Evolutionary conservation across 2,329 filamentous ascomycete genomes (phyloP).

Genomic region (Colletotrichum sp.): DNA sequence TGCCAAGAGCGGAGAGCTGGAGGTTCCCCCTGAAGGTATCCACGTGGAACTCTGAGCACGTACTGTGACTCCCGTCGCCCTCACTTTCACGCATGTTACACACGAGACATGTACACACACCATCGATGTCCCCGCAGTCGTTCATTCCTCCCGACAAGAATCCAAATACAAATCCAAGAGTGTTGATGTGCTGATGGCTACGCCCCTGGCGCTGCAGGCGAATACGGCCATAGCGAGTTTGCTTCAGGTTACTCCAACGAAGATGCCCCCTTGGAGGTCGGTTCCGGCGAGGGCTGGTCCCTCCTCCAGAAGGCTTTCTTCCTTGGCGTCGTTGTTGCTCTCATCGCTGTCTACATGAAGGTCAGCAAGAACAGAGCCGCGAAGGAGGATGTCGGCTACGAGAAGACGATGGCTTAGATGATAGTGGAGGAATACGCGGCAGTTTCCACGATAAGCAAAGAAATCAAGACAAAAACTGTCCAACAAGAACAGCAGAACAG

Average conservation of each 20-base stretch:
- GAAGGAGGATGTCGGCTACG: slow-evolving; percentile 38
- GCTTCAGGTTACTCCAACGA: slow-evolving; percentile 40
- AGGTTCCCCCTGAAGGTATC: slow-evolving; percentile 90
- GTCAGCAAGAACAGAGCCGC: slow-evolving; percentile 35
- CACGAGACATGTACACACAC: background rate
- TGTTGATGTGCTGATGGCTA: slow-evolving; percentile 40
- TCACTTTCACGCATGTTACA: background rate
- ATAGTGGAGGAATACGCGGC: background rate
- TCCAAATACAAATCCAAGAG: slow-evolving; percentile 2
- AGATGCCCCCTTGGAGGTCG: slow-evolving; percentile 28
- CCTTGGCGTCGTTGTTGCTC: slow-evolving; percentile 52
- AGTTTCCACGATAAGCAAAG: background rate
- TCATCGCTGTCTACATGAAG: slow-evolving; percentile 50
- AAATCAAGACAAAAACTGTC: background rate
- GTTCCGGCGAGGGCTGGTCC: slow-evolving; percentile 42
- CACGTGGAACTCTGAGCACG: slow-evolving; percentile 80
- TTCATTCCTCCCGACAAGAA: background rate
- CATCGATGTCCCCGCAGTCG: background rate
- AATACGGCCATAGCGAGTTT: slow-evolving; percentile 41
- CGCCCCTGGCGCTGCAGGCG: slow-evolving; percentile 32
- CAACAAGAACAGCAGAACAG: background rate
- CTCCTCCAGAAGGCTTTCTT: slow-evolving; percentile 55
- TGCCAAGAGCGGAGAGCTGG: slow-evolving; percentile 81
- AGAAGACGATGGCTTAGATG: slow-evolving; percentile 49
- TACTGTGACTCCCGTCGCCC: slow-evolving; percentile 19